Conservation (phyloP, 2,329 filamentous ascomycete genomes). For the Trichoderma oligosporum region DNA sequence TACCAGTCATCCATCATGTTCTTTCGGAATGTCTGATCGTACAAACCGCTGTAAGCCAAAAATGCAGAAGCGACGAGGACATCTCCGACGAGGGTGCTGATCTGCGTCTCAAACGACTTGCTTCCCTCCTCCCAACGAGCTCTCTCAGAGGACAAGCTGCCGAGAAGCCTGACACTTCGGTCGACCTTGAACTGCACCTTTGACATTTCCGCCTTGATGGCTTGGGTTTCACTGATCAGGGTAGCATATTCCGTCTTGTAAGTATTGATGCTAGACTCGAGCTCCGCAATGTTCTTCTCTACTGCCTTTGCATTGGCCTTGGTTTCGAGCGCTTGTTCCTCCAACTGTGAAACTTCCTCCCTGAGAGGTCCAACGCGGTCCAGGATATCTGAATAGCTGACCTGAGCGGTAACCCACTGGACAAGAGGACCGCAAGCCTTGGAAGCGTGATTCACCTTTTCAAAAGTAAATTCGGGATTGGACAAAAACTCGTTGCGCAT, state of each 20-base stretch:
- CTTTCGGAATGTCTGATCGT: constrained; percentile 97
- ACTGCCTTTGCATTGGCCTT: constrained; percentile 92
- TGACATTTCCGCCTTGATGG: constrained; percentile 95
- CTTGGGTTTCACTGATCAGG: constrained; percentile 93
- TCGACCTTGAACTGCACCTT: constrained; percentile 98
- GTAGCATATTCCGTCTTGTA: constrained; percentile 97
- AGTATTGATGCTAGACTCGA: constrained; percentile 86
- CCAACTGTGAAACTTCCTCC: constrained; percentile 81
- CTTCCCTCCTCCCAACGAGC: constrained; percentile 94
- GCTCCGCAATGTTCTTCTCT: constrained; percentile 74
- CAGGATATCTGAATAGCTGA: constrained; percentile 95
- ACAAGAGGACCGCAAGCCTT: constrained; percentile 96
- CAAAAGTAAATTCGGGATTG: constrained; percentile 92
- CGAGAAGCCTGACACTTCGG: constrained; percentile 86
- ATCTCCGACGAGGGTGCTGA: constrained; percentile 92
- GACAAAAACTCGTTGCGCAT: constrained; percentile 92
- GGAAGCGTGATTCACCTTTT: constrained; percentile 91
- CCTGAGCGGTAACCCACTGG: constrained; percentile 94
- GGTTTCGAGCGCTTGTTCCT: constrained; percentile 84
- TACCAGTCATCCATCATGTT: constrained; percentile 98
- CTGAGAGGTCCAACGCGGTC: constrained; percentile 89
- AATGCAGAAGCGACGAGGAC: constrained; percentile 96
- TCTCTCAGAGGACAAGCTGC: constrained; percentile 91
- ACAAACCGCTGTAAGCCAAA: constrained; percentile 92
- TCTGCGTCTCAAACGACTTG: constrained; percentile 97